phyloP scores from a whole-genome alignment of 352 stramenopile genomes.

The Globisporangium alternatum region DNA sequence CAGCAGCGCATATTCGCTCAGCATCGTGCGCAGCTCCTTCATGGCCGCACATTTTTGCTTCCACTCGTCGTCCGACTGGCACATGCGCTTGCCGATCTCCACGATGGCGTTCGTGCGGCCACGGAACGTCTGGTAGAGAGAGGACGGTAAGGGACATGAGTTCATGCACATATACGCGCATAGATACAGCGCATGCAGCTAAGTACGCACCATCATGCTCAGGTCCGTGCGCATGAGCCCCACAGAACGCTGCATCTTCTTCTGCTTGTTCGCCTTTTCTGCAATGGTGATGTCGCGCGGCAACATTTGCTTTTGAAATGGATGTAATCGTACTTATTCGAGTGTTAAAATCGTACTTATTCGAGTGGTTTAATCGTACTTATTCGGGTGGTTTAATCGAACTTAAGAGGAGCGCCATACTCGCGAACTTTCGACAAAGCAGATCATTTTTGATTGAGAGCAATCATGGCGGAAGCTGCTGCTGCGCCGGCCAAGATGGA shows the following conservation, averaged over 20 bases:
- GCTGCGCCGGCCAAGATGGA: constrained; percentile 61
- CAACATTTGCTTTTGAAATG: constrained; percentile 2
- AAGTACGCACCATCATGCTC: constrained; percentile 47
- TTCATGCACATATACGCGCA: background rate
- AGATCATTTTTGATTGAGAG: background rate
- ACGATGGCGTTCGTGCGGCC: constrained; percentile 46
- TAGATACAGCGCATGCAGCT: background rate
- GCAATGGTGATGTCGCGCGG: background rate
- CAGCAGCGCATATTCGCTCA: constrained; percentile 21
- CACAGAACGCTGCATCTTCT: constrained; percentile 25
- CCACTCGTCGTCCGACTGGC: constrained; percentile 54
- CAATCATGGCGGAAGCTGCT: constrained; percentile 1
- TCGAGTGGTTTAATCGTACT: background rate
- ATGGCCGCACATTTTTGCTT: constrained; percentile 56
- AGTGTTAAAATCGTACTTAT: background rate
- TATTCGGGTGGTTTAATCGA: background rate
- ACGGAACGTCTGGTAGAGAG: constrained; percentile 32
- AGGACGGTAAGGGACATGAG: background rate
- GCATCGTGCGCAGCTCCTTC: constrained; percentile 33
- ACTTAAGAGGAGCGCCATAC: background rate
- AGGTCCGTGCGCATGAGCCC: constrained; percentile 36
- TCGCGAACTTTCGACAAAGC: constrained; percentile 1
- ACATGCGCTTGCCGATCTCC: constrained; percentile 49
- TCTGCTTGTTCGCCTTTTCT: background rate
- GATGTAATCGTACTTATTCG: background rate